Conservation (phyloP, 2,329 filamentous ascomycete genomes). For the Hansfordia pulvinata region DNA sequence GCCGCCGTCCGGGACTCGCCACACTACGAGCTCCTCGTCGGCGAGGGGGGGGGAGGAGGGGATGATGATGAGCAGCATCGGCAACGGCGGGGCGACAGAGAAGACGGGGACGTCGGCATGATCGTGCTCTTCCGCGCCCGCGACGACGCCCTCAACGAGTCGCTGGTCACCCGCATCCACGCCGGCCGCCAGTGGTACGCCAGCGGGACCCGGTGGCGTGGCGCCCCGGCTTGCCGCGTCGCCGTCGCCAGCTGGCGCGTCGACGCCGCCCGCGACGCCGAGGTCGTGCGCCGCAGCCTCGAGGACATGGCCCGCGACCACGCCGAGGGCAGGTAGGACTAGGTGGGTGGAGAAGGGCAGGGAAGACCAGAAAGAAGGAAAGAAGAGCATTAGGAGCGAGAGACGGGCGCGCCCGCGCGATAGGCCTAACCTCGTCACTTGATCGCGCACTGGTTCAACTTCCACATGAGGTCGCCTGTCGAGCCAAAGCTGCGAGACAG, state of each 20-base stretch:
- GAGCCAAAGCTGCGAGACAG: too few species aligned
- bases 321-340: slow-evolving; percentile 3
- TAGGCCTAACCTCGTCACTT: too few species aligned
- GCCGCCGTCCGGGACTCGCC: slow-evolving; percentile 45
- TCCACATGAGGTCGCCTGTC: too few species aligned
- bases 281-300: slow-evolving; percentile 51
- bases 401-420: too few species aligned
- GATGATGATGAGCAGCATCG: slow-evolving; percentile 30
- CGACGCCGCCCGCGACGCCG: slow-evolving; percentile 52
- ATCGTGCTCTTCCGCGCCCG: slow-evolving; percentile 68
- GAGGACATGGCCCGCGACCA: slow-evolving; percentile 25
- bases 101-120: slow-evolving; percentile 51
- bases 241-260: slow-evolving; percentile 80
- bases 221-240: slow-evolving; percentile 61
- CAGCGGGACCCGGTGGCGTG: slow-evolving; percentile 68
- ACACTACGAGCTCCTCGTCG: slow-evolving; percentile 48
- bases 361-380: too few species aligned
- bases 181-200: slow-evolving; percentile 63
- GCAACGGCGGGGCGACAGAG: too few species aligned
- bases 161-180: slow-evolving; percentile 63
- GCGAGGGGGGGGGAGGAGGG: slow-evolving; percentile 16
- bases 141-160: slow-evolving; percentile 46
- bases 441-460: too few species aligned
- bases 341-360: too few species aligned
- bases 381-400: too few species aligned